Evolutionary conservation across 2,329 filamentous ascomycete species (phyloP), one percentile per base, ranked within the genome.

Genomic region (Stemphylium beticola): DNA sequence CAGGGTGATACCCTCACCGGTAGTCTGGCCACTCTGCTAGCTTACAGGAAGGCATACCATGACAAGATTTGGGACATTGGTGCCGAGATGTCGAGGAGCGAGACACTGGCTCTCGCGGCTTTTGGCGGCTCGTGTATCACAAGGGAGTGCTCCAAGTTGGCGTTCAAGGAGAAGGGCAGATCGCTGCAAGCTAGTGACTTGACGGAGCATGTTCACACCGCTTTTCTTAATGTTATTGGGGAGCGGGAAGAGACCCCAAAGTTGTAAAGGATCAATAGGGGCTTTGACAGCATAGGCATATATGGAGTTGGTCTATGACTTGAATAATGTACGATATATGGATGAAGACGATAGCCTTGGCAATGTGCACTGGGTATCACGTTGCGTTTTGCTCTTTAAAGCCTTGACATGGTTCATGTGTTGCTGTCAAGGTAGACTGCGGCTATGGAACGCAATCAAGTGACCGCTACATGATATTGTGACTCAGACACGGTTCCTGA

Each of bases 1-100:
- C 95, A 99, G 77, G 95, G 95, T 1, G 95, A 99, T 77, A 98
- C 95, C 4, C 79, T 99, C 62, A 98, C 95, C 0, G 95, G 95
- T 1, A 87, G 87, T 31, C 79, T 99, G 61, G 95, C 90, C 1
- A 98, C 95, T 3, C 86, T 99, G 63, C 77, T 98, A 60, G 93
- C 86, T 1, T 99, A 93, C 87, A 83, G 93, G 57, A 88, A 87
- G 73, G 92, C 92, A 18, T 99, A 99, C 75, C 81, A 92, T 49
- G 90, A 96, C 53, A 82, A 83, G 24, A 76, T 97, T 4, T 98
- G 93, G 93, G 87, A 82, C 20, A 79, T 82, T 61, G 80, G 79
- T 10, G 74, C 76, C 20, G 77, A 81, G 55, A 79, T 92, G 78
- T 80, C 79, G 12, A 76, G 79, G 11, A 75, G 77, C 6, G 86